Base-by-base conservation (phyloP, 2,329 filamentous ascomycete species). In the Ophioceras dolichostomum region DNA sequence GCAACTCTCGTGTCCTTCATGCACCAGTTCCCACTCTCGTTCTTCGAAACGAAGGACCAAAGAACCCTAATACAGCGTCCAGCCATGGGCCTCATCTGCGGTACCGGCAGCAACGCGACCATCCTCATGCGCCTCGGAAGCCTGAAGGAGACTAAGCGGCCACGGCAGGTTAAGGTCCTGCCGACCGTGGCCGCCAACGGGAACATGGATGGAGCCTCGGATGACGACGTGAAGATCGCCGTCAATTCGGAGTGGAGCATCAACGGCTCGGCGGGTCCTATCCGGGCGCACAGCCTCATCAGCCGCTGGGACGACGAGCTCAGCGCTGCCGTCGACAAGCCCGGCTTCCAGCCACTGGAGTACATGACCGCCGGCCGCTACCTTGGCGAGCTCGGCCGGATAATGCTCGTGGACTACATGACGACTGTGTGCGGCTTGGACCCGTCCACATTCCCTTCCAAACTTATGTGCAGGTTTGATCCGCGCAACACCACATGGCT, bases 171-270 rank as follows among this genome's bases (percentile, higher is more conserved):
- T 32, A 63, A 62, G 41, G 56, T 67, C 6, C 57, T 73, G 26
- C 64, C 65, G 13, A 66, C 59, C 12, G 59, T 58, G 43, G 55
- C 59, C 39, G 45, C 63, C 2, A 58, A 62, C 10, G 66, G 79
- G 10, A 62, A 70, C 17, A 76, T 73, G 44, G 59, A 64, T 43
- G 47, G 44, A 17, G n/a, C n/a, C n/a, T n/a, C n/a, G n/a, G n/a
- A n/a, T n/a, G 59, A 64, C 10, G 66, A 80, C 6, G 61, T 71
- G n/a, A 78, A 74, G 45, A 78, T 87, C 12, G 73, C 84, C 4
- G 76, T 89, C 44, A 89, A 89, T 51, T 89, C 84, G 0, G 84
- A 91, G 57, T 88, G 82, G 79, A 83, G 79, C 36, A 86, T 91
- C 47, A 79, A 78, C 19, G 83, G 83, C 6, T 76, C 83, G 2